These are phyloP conservation scores for Lachnellula occidentalis DNA, from an alignment of 2,329 filamentous ascomycete species.

Conservation along the genomic window DNA sequence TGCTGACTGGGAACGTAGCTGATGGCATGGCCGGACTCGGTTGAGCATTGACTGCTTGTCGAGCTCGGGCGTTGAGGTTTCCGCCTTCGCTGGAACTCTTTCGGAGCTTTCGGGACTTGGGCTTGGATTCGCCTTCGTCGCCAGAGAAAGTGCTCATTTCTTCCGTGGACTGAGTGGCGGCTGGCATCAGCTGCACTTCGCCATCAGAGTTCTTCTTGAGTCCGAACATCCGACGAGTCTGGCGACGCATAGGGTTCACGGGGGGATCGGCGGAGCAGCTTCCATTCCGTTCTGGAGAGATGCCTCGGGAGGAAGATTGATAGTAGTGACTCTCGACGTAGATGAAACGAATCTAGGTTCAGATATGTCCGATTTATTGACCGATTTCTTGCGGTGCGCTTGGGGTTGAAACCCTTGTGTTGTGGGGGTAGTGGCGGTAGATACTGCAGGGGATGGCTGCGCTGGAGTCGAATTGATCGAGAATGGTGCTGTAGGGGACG, in stretches of 20 bases:
- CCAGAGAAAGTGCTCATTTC: constrained; percentile 31
- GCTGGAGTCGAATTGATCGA: constrained; percentile 27
- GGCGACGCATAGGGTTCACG: constrained; percentile 29
- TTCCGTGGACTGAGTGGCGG: constrained; percentile 27
- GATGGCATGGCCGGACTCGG: constrained; percentile 28
- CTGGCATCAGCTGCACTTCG: constrained; percentile 20
- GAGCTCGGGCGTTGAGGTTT: constrained; percentile 26
- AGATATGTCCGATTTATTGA: constrained; percentile 31
- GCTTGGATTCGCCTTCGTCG: constrained; percentile 26
- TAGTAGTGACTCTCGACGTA: constrained; percentile 29
- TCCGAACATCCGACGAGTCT: constrained; percentile 30
- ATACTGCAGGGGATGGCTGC: constrained; percentile 18
- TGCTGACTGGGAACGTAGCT: constrained; percentile 10
- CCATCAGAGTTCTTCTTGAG: constrained; percentile 19
- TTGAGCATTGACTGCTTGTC: constrained; percentile 18
- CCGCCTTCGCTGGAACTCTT: constrained; percentile 31
- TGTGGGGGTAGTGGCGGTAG: constrained; percentile 21
- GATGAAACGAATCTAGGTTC: constrained; percentile 30
- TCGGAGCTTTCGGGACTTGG: constrained; percentile 23
- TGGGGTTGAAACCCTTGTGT: constrained; percentile 15
- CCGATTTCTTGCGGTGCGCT: constrained; percentile 25
- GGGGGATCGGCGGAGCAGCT: constrained; percentile 30
- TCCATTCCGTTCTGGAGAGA: constrained; percentile 25
- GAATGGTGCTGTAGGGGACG: constrained; percentile 28
- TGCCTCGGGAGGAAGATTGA: constrained; percentile 27